Conservation (phyloP, 75 land plant species). For the Isoetes taiwanensis region DNA sequence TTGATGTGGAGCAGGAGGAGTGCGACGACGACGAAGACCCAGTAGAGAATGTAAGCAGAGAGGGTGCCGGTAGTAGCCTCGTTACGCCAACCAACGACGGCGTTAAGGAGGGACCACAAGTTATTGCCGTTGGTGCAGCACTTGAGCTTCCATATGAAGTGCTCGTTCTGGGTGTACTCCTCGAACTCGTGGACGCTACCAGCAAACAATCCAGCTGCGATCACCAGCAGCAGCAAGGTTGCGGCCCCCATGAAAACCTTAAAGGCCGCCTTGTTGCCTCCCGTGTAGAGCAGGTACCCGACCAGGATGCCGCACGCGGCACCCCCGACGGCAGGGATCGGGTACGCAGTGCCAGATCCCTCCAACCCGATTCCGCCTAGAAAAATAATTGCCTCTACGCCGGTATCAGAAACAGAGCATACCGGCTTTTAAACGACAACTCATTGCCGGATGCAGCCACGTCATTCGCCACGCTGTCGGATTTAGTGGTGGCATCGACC, state of each 20-base stretch:
- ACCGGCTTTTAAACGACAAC: no score
- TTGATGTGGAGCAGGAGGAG: neutral
- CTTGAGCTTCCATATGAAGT: conserved; percentile 12
- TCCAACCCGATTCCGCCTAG: neutral
- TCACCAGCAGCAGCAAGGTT: conserved; percentile 8
- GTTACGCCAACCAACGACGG: conserved; percentile 16
- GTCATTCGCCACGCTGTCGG: no score
- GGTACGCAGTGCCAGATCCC: conserved; percentile 14
- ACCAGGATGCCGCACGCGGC: conserved; percentile 8
- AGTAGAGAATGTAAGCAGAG: conserved; percentile 10
- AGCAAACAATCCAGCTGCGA: conserved; percentile 14
- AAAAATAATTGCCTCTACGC: conserved; percentile 7
- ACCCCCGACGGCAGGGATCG: conserved; percentile 10
- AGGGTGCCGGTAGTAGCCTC: conserved; percentile 18
- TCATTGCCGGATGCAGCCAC: no score
- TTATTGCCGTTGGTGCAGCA: conserved; percentile 13
- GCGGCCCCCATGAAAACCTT: conserved; percentile 2
- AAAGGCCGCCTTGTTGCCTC: conserved; percentile 9
- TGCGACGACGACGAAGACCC: conserved; percentile 4
- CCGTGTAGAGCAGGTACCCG: conserved; percentile 17
- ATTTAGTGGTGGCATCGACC: no score
- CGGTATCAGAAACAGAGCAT: conserved; percentile 17
- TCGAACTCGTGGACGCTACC: conserved; percentile 18
- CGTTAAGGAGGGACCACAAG: conserved; percentile 14
- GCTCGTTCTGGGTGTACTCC: conserved; percentile 16